Evolutionary conservation across 176 grass and related monocot genomes (phyloP).

Genomic region (Carex myosuroides): DNA sequence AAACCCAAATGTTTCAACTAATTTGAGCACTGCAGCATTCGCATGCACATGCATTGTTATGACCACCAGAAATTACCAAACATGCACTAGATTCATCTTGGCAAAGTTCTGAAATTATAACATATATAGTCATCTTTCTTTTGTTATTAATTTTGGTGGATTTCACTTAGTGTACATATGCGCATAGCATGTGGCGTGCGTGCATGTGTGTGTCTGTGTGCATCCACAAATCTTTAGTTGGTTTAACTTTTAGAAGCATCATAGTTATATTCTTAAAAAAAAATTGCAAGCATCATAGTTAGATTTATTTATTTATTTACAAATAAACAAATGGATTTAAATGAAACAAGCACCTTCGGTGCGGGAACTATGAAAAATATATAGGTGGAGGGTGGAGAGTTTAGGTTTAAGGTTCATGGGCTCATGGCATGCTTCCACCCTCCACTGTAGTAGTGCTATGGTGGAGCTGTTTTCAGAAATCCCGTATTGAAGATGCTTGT

Average conservation of each 20-base stretch:
- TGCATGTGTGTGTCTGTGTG: no score
- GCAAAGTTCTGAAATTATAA: neutral
- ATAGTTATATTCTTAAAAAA: neutral
- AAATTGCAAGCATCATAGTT: neutral
- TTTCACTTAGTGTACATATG: neutral
- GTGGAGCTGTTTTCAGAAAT: no score
- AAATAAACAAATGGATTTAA: no score
- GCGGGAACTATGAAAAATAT: no score
- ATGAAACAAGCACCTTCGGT: no score
- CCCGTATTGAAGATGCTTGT: no score
- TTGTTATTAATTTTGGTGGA: neutral
- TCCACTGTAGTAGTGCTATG: no score
- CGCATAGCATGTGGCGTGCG: neutral
- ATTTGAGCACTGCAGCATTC: neutral
- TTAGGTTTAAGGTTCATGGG: no score
- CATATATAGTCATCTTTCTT: neutral
- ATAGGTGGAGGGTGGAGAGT: no score
- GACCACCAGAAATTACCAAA: neutral
- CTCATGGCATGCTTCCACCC: no score
- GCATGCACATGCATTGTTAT: conserved; percentile 9
- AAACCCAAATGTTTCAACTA: neutral
- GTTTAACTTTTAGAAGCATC: no score
- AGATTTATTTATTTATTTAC: neutral
- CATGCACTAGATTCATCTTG: neutral
- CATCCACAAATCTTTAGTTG: no score